A percentile compares a stretch with the other conserved stretches of the same genome.
Conservation (phyloP, 2,329 filamentous ascomycete genomes). For the Aspergillus unguis region DNA sequence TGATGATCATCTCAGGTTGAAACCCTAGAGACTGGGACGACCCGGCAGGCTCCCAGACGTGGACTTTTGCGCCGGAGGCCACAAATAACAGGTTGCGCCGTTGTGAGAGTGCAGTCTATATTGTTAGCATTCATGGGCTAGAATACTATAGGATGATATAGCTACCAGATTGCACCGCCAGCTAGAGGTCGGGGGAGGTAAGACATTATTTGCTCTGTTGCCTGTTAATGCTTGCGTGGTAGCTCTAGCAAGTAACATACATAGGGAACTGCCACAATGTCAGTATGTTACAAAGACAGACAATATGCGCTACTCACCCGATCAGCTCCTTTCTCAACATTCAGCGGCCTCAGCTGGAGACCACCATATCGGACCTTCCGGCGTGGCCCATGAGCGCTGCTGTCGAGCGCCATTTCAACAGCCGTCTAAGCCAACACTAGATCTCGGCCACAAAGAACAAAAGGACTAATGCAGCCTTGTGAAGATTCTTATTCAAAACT, state of each 20-base stretch:
- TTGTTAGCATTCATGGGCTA: constrained; percentile 2
- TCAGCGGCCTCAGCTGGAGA: constrained; percentile 28
- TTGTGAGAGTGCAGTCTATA: constrained; percentile 46
- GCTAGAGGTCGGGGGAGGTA: constrained; percentile 31
- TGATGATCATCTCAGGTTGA: constrained; percentile 42
- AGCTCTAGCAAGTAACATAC: constrained; percentile 13
- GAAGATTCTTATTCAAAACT: not conserved
- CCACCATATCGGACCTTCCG: constrained; percentile 17
- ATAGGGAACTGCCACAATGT: constrained; percentile 17
- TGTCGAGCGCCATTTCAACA: constrained; percentile 22
- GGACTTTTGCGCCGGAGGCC: constrained; percentile 39
- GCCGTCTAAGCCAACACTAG: not conserved
- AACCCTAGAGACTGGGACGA: constrained; percentile 39
- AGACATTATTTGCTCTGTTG: constrained; percentile 26
- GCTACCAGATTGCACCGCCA: constrained; percentile 47
- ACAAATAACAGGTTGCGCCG: constrained; percentile 47
- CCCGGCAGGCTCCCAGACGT: constrained; percentile 45
- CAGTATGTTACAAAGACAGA: constrained; percentile 7
- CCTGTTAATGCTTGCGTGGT: constrained; percentile 5
- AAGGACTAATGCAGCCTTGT: not conserved
- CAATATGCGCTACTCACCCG: constrained; percentile 30
- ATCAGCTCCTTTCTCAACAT: constrained; percentile 31
- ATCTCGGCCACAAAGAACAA: not conserved
- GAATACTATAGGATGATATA: not conserved
- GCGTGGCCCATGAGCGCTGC: constrained; percentile 1